A percentile compares a stretch with the other conserved stretches of the same genome.
Evolutionary conservation across 805 yeast genomes (phyloP).

Genomic region (Lipomyces yamadae): DNA sequence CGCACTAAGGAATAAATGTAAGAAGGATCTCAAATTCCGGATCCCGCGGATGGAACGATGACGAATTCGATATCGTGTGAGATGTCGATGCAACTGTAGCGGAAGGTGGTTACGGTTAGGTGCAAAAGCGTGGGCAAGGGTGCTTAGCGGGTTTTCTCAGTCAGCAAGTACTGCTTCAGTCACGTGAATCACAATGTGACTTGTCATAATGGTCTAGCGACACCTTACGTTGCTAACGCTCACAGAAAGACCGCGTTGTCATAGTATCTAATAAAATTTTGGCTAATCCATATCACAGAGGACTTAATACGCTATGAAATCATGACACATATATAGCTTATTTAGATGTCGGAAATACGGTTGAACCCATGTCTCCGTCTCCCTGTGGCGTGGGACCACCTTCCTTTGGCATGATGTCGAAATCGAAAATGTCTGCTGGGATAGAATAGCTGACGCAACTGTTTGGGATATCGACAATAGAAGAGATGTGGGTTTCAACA

Average conservation of each 20-base stretch:
- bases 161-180: background rate
- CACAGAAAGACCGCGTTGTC: no score
- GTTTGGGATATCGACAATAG: constrained; percentile 59
- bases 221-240: no score
- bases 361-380: constrained; percentile 31
- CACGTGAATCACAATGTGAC: background rate
- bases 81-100: background rate
- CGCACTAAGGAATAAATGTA: background rate
- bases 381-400: constrained; percentile 34
- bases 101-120: background rate
- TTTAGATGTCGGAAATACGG: constrained; percentile 1
- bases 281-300: background rate
- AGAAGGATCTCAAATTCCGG: background rate
- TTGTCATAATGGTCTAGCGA: no score
- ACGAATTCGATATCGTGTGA: constrained; percentile 2
- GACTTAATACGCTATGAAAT: background rate
- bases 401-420: constrained; percentile 46
- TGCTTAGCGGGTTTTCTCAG: background rate
- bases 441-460: constrained; percentile 57
- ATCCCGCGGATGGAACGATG: background rate
- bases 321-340: background rate
- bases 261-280: background rate
- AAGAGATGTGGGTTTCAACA: constrained; percentile 58
- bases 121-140: background rate
- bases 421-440: constrained; percentile 59